Evolutionary conservation across 2,329 filamentous ascomycete genomes (phyloP), one percentile per base, ranked within the genome.

Genomic region (Lachnellula willkommii): DNA sequence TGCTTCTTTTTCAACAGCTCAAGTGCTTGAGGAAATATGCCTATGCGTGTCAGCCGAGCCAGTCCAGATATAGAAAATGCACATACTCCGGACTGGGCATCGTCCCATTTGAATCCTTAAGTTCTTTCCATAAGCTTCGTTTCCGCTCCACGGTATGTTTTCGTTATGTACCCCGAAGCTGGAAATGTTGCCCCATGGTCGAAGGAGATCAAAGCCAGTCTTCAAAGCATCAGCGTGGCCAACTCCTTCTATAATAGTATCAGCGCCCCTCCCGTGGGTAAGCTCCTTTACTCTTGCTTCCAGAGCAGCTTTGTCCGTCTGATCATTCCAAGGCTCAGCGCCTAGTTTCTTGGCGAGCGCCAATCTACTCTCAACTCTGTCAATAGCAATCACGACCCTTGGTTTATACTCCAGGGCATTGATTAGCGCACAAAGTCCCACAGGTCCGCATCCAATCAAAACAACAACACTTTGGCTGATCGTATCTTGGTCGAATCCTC

Each of bases 301-400:
- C 54, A 20, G 78, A 3, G 79, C 82, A 40, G 85, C 82, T 48
- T 78, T 79, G 58, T 89, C 82, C 2, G 76, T 83, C 66, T 80
- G 73, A 71, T 93, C 93, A 70, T 95, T 92, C 72, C 91, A 84
- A 0, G 89, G 85, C 71, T 93, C 90, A 2, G 90, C 92, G 2
- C 91, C 91, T 1, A 96, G 76, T 2, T 75, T 78, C 68, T 77
- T 81, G 24, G 91, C 92, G 43, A 89, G 77, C 52, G 87, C 83
- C 43, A 96, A 77, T 54, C 92, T 80, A 58, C 83, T 85, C 2
- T 87, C 83, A 7, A 95, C 82, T 8, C 86, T 85, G 72, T 95
- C 90, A 49, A 95, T 81, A 5, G 89, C 90, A 59, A 95, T 84
- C 2, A 95, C 72, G 66, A 89, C 79, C 69, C 85, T 88, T 1